Evolutionary conservation across 768 basidiomycete species (phyloP).

Genomic region (Lactarius hatsudake): DNA sequence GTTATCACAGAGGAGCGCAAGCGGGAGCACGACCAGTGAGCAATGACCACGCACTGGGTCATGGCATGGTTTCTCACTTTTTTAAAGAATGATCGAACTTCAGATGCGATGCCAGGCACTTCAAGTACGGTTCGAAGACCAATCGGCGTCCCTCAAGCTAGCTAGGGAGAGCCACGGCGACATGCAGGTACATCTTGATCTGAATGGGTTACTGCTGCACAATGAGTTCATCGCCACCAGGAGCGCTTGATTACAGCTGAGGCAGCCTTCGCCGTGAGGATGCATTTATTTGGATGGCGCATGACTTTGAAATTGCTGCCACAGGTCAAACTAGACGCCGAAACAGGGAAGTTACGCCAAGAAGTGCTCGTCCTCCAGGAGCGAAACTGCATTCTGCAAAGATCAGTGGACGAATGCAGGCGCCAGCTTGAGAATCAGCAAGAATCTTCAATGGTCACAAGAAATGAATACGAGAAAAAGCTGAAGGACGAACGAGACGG

Average conservation of each 20-base stretch:
- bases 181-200: constrained; percentile 40
- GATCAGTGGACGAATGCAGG: constrained; percentile 26
- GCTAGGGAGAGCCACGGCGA: constrained; percentile 55
- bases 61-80: not conserved
- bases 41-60: not conserved
- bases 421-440: constrained; percentile 22
- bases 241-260: constrained; percentile 41
- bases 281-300: constrained; percentile 8
- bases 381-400: constrained; percentile 37
- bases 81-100: constrained; percentile 20
- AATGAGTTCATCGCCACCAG: constrained; percentile 29
- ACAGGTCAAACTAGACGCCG: constrained; percentile 34
- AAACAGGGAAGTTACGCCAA: constrained; percentile 36
- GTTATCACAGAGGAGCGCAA: constrained; percentile 10
- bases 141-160: constrained; percentile 49
- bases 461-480: constrained; percentile 19
- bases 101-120: constrained; percentile 38
- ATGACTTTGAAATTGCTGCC: not conserved
- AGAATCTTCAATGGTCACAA: constrained; percentile 14
- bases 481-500: constrained; percentile 23
- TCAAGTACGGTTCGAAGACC: constrained; percentile 61
- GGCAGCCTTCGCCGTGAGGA: constrained; percentile 37
- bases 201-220: not conserved
- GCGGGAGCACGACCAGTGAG: constrained; percentile 19
- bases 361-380: constrained; percentile 44